Percentiles rank a stretch among this genome's conserved stretches.
Conservation (phyloP, 2,329 filamentous ascomycete species). For the Epichloe typhina region DNA sequence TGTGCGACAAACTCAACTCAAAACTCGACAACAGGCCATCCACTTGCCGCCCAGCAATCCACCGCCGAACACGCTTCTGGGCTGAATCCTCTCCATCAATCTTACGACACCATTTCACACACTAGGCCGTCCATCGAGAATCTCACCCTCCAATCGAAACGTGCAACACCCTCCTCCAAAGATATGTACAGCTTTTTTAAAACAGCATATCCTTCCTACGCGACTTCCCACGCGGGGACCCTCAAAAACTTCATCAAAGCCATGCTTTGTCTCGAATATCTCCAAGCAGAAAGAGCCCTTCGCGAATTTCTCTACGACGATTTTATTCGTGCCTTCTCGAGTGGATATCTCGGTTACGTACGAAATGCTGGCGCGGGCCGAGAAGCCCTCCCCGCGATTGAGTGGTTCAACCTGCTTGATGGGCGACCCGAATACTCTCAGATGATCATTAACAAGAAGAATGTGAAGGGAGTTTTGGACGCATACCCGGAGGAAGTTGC, state of each 20-base stretch:
- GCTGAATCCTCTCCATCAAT: not conserved
- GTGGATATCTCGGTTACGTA: constrained; percentile 30
- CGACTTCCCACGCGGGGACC: constrained; percentile 24
- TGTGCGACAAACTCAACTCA: constrained; percentile 3
- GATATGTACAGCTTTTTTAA: constrained; percentile 24
- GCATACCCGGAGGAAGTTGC: constrained; percentile 21
- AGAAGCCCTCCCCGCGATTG: constrained; percentile 22
- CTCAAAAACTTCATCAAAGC: constrained; percentile 30
- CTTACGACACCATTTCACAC: not conserved
- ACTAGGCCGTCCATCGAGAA: not conserved
- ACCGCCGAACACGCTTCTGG: not conserved
- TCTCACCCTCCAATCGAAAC: not conserved
- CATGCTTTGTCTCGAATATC: constrained; percentile 28
- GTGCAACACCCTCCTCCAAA: not conserved
- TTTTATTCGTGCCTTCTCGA: constrained; percentile 32
- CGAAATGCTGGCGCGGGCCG: constrained; percentile 11
- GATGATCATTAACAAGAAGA: constrained; percentile 22
- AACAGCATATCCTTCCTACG: constrained; percentile 30
- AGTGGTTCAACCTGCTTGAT: constrained; percentile 27
- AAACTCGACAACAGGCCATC: not conserved
- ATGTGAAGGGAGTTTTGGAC: constrained; percentile 21
- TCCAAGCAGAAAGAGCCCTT: constrained; percentile 21
- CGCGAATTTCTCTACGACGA: constrained; percentile 38
- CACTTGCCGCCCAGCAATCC: not conserved
- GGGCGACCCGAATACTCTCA: constrained; percentile 17